phyloP scores from a whole-genome alignment of 1,139 yeast genomes.

The Candida mesenterica region DNA sequence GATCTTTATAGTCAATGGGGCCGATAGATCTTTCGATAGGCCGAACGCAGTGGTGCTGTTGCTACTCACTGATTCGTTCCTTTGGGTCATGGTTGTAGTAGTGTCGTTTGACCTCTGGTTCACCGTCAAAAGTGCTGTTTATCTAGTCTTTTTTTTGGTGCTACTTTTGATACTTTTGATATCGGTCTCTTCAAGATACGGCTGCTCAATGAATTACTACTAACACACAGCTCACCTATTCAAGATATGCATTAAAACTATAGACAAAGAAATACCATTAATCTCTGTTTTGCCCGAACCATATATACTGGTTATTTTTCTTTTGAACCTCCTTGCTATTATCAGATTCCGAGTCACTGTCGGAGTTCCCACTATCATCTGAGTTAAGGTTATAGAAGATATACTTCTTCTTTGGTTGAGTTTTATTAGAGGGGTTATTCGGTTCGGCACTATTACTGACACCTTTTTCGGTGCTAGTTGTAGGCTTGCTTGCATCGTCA shows the following conservation, averaged over 20 bases:
- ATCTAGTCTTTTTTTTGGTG: too few relatives aligned
- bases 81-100: neutral
- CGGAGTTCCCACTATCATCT: slow-evolving; percentile 20
- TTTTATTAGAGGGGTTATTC: slow-evolving; percentile 3
- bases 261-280: slow-evolving; percentile 1
- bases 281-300: slow-evolving; percentile 38
- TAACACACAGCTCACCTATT: too few relatives aligned
- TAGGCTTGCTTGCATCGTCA: slow-evolving; percentile 8
- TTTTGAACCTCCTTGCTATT: slow-evolving; percentile 6
- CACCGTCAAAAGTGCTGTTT: neutral
- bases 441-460: too few relatives aligned
- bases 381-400: slow-evolving; percentile 37
- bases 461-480: slow-evolving; percentile 12
- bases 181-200: too few relatives aligned
- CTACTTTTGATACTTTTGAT: too few relatives aligned
- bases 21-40: slow-evolving; percentile 66
- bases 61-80: slow-evolving; percentile 6
- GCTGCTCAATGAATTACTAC: too few relatives aligned
- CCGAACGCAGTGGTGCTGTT: slow-evolving; percentile 56
- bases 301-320: slow-evolving; percentile 24
- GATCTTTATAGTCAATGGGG: slow-evolving; percentile 44
- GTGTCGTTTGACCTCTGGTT: neutral
- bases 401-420: slow-evolving; percentile 19
- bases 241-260: neutral
- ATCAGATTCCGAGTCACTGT: slow-evolving; percentile 11